Base-by-base conservation (phyloP, 1,284 basidiomycete species). In the Cryptococcus sp. region DNA sequence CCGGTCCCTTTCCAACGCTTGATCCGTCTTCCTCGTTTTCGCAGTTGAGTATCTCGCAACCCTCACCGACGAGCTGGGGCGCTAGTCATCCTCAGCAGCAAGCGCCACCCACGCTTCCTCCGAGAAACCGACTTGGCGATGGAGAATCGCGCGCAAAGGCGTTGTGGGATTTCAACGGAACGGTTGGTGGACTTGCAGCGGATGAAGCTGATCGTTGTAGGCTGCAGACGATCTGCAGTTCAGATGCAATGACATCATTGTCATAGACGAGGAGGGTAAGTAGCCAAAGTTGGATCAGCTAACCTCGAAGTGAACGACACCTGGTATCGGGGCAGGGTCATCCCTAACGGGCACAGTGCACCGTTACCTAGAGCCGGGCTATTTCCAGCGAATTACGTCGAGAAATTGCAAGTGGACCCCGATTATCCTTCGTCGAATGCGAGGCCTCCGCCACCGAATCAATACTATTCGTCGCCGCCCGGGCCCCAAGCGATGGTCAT, bases 241-340 rank as follows among this genome's bases (percentile, higher is more conserved):
- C 62, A 57, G 68, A 44, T 47, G 65, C n/a, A 73, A 72, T 20
- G 75, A 77, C 57, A 68, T 52, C 3, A 62, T 77, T 48, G 59
- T 76, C 23, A 69, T 77, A 34, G 75, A 76, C 57, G 70, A 76
- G 50, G 74, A 77, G 59, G 71, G 71, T 73, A 50, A 51, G 68
- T 51, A 7, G 17, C 26, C 22, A 19, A 26, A 22, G 22, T 22
- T 39, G 50, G 15, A 5, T 38, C 41, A n/a, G 46, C 54, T 54
- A 37, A 56, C 16, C 13, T 17, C 29, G 26, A 38, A 73, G 74
- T 77, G 54, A 77, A 77, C 57, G 65, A 67, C 11, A 68, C 75
- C 57, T 77, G 75, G 75, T 75, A 62, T 55, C 60, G 75, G 26
- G 75, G 75, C 3, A 54, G 72, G 52, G 66, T 74, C 26, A 65